A percentile compares a stretch with the other conserved stretches of the same genome.
These are phyloP conservation scores for Spatholobus suberectus DNA, from an alignment of 306 rosid genomes.

Conservation along the genomic window DNA sequence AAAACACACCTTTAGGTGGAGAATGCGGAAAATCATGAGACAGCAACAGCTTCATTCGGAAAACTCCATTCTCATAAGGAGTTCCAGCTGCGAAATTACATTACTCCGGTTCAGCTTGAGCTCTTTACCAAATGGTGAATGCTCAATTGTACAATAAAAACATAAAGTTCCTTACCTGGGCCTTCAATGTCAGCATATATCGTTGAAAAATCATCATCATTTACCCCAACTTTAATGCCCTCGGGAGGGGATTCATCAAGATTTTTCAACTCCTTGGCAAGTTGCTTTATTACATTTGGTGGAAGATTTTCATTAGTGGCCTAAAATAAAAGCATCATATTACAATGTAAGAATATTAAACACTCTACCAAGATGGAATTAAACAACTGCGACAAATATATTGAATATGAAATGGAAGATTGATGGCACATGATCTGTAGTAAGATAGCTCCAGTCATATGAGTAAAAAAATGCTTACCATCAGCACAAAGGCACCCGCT, in stretches of 20 bases:
- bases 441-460: not conserved
- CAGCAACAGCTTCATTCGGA: slow-evolving; percentile 89
- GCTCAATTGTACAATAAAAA: not conserved
- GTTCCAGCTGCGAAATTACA: slow-evolving; percentile 80
- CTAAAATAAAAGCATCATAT: slow-evolving; percentile 53
- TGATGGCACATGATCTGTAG: slow-evolving; percentile 1
- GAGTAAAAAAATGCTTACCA: slow-evolving; percentile 57
- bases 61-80: slow-evolving; percentile 95
- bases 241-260: slow-evolving; percentile 97
- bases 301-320: slow-evolving; percentile 99
- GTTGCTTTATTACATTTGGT: slow-evolving; percentile 95
- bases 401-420: slow-evolving; percentile 6
- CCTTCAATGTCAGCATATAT: slow-evolving; percentile 95
- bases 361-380: not conserved
- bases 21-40: slow-evolving; percentile 88
- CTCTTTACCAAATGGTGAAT: slow-evolving; percentile 21
- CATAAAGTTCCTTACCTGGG: slow-evolving; percentile 71
- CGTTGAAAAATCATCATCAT: slow-evolving; percentile 90
- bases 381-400: not conserved
- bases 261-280: slow-evolving; percentile 95
- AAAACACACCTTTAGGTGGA: slow-evolving; percentile 88
- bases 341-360: slow-evolving; percentile 17
- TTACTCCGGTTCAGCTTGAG: slow-evolving; percentile 26
- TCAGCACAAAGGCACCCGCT: slow-evolving; percentile 38
- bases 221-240: slow-evolving; percentile 90